Percentiles rank a stretch among this genome's conserved stretches.
Conservation (phyloP, 1,284 basidiomycete genomes). For the Butyriboletus appendiculatus region DNA sequence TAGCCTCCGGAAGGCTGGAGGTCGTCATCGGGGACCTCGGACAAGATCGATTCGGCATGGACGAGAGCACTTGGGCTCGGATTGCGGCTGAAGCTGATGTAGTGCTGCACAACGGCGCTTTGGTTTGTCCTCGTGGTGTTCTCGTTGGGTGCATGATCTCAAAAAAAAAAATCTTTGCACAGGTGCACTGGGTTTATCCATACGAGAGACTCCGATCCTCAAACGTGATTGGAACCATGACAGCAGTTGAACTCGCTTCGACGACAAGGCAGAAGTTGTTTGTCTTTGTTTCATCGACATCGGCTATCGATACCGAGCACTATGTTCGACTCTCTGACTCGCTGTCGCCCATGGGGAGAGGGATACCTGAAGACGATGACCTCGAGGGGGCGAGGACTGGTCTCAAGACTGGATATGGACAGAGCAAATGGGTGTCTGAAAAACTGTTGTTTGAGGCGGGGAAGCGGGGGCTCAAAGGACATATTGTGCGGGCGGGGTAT, state of each 20-base stretch:
- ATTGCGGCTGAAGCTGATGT: constrained; percentile 80
- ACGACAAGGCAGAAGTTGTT: constrained; percentile 78
- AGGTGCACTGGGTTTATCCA: constrained; percentile 99
- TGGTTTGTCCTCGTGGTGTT: constrained; percentile 55
- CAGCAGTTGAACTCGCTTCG: constrained; percentile 80
- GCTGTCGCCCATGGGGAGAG: constrained; percentile 49
- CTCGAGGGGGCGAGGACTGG: constrained; percentile 82
- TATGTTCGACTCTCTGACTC: constrained; percentile 89
- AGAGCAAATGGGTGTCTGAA: constrained; percentile 98
- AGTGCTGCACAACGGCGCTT: constrained; percentile 93
- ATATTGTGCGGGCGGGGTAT: constrained; percentile 94
- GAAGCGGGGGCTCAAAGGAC: constrained; percentile 81
- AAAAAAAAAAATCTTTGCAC: not conserved
- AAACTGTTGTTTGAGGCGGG: constrained; percentile 93
- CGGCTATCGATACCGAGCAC: constrained; percentile 88
- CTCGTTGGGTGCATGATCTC: not conserved
- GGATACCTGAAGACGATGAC: constrained; percentile 88
- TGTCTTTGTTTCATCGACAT: constrained; percentile 94
- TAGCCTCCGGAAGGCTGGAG: constrained; percentile 67
- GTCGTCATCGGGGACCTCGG: constrained; percentile 91
- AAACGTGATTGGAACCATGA: constrained; percentile 91
- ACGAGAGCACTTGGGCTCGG: constrained; percentile 63
- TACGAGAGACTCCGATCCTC: constrained; percentile 92
- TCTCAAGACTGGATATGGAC: constrained; percentile 93
- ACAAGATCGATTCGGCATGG: constrained; percentile 76